phyloP scores from a whole-genome alignment of 2,329 filamentous ascomycete genomes.

The Aspergillus sp. region DNA sequence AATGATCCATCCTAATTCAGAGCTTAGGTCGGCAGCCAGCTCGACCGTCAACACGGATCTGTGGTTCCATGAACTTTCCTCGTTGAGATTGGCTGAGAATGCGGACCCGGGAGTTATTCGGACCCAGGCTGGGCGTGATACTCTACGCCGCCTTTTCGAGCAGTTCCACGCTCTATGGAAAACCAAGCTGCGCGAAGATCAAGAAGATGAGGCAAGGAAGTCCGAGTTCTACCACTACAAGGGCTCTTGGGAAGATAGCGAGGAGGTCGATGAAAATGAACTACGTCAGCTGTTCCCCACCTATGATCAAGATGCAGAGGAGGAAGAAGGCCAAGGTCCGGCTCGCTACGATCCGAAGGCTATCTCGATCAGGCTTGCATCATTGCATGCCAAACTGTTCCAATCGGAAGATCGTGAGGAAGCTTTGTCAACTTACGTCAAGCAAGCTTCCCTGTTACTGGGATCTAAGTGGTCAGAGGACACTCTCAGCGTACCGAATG shows the following conservation, averaged over 20 bases:
- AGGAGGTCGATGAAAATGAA: conserved; percentile 72
- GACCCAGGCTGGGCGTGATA: conserved; percentile 48
- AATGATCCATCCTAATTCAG: conserved; percentile 24
- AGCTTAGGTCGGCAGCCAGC: conserved; percentile 11
- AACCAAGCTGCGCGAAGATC: conserved; percentile 72
- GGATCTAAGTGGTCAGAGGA: conserved; percentile 35
- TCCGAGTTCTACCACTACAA: conserved; percentile 81
- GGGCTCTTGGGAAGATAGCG: conserved; percentile 73
- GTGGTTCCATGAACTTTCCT: conserved; percentile 40
- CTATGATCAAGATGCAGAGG: conserved; percentile 59
- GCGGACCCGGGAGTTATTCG: conserved; percentile 41
- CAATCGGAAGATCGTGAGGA: conserved; percentile 29
- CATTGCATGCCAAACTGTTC: conserved; percentile 57
- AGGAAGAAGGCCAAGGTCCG: conserved; percentile 35
- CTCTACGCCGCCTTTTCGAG: conserved; percentile 68
- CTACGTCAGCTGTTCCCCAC: conserved; percentile 80
- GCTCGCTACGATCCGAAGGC: conserved; percentile 49
- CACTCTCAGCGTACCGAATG: conserved; percentile 24
- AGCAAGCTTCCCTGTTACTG: conserved; percentile 36
- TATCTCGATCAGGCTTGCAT: conserved; percentile 63
- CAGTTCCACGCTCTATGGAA: conserved; percentile 80
- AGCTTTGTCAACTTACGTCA: conserved; percentile 37
- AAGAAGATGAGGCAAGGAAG: conserved; percentile 70
- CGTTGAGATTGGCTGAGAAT: conserved; percentile 37
- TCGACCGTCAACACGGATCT: conserved; percentile 35